Evolutionary conservation across 352 stramenopile species (phyloP), one percentile per base, ranked within the genome.

Genomic region (Phytophthora meadii): DNA sequence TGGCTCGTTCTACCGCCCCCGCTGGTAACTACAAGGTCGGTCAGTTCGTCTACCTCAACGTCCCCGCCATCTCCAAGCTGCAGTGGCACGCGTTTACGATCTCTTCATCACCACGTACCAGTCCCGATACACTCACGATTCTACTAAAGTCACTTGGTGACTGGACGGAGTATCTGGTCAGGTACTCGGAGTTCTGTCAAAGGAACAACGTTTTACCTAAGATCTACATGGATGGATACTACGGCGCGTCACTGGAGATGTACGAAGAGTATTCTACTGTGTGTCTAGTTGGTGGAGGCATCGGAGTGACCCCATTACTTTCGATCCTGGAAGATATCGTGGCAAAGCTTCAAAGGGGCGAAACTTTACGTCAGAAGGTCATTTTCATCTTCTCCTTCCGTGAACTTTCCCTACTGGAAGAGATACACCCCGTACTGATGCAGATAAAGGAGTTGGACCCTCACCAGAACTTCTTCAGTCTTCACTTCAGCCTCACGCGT

Each of bases 31-130:
- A 65, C 49, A 64, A 81, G 27, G 53, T 76, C 14, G 76, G 76
- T 1, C 73, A 83, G 28, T 80, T 84, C 30, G 67, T 85, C 10
- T 84, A 84, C 54, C 28, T 85, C 14, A 82, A 81, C 12, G 70
- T 80, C 11, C 76, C 75, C 1, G 17, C 61, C 0, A 65, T 84
- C 30, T 84, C 76, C 2, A 82, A 77, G 46, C 59, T 81, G 15
- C 68, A 84, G 37, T 87, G 78, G 75, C 78, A 87, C 44, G 61
- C 78, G 0, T 87, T 87, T 56, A 82, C 62, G 1, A 78, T 87
- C 48, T 56, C 69, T 1, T 86, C 79, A 12, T 76, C 81, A 3
- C 77, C 81, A 11, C 54, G 48, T 0, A 55, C 51, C 2, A 76
- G 49, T 22, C 14, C 74, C 10, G 22, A 55, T 37, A 57, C 70